A percentile compares a stretch with the other conserved stretches of the same genome.
These are phyloP conservation scores for Geotrichum aggregatum DNA, from an alignment of 1,139 yeast species.

Conservation along the genomic window DNA sequence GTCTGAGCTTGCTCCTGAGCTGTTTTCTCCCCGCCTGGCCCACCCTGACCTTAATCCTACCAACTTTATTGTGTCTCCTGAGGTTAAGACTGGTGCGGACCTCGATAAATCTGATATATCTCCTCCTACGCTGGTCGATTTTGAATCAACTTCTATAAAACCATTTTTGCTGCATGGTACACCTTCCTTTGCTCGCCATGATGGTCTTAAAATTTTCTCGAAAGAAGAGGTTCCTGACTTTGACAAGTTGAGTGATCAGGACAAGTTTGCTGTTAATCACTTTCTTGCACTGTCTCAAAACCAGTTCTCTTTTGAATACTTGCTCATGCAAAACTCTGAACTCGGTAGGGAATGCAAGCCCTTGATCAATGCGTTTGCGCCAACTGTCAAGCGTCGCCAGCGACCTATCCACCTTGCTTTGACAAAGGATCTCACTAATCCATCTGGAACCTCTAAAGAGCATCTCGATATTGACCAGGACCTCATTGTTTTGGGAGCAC, in stretches of 20 bases:
- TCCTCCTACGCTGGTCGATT: conserved; percentile 59
- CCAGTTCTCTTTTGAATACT: conserved; percentile 81
- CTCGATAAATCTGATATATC: conserved; percentile 14
- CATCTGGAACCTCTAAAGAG: conserved; percentile 59
- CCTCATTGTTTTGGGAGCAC: conserved; percentile 64
- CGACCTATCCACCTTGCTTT: conserved; percentile 49
- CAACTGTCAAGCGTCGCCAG: conserved; percentile 40
- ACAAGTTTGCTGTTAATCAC: conserved; percentile 75
- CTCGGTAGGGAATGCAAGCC: conserved; percentile 14
- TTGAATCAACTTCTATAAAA: conserved; percentile 72
- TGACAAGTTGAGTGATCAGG: conserved; percentile 61
- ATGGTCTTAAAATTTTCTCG: conserved; percentile 80
- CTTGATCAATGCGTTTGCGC: conserved; percentile 58
- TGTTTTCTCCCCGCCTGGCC: conserved; percentile 68
- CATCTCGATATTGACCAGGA: conserved; percentile 69
- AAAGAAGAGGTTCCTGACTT: conserved; percentile 71
- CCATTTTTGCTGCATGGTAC: conserved; percentile 75
- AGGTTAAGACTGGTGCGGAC: conserved; percentile 27
- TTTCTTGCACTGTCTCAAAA: conserved; percentile 87
- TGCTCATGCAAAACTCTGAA: conserved; percentile 60
- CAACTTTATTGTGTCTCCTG: conserved; percentile 59
- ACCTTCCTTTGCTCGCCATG: conserved; percentile 80
- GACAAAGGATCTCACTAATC: conserved; percentile 36
- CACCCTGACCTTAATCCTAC: conserved; percentile 88
- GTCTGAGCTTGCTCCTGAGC: conserved; percentile 33